Percentiles rank a stretch among this genome's conserved stretches.
Evolutionary conservation across 345 rosid genomes (phyloP).

Genomic region (Eucalyptus erythrocorys): DNA sequence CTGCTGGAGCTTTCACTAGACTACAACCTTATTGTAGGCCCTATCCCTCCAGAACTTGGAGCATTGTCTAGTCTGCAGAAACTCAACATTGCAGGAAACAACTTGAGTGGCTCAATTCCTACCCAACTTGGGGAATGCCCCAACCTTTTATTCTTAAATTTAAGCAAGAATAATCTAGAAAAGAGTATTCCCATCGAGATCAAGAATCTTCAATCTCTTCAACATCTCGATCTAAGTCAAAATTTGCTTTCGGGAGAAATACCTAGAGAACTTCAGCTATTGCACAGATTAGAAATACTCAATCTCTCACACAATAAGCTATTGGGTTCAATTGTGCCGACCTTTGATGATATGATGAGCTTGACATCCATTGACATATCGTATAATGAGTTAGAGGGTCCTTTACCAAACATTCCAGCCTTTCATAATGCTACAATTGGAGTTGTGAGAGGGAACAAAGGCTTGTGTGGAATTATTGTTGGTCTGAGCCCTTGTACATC

Average conservation of each 20-base stretch:
- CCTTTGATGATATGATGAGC: neutral
- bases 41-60: neutral
- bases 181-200: neutral
- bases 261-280: neutral
- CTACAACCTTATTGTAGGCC: neutral
- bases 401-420: slow-evolving; percentile 9
- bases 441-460: neutral
- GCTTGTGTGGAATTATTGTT: slow-evolving; percentile 2
- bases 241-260: neutral
- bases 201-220: neutral
- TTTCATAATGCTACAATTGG: slow-evolving; percentile 1
- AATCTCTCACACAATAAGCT: neutral
- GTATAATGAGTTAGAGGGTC: slow-evolving; percentile 13
- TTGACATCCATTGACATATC: slow-evolving; percentile 9
- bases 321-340: neutral
- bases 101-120: neutral
- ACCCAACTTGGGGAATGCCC: neutral
- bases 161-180: neutral
- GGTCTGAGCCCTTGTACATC: neutral
- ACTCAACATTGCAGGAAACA: neutral
- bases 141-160: neutral
- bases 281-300: neutral
- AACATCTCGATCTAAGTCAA: neutral
- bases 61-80: neutral
- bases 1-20: neutral